Base-by-base conservation (phyloP, 2,329 filamentous ascomycete genomes). In the Lizonia empirigonia region DNA sequence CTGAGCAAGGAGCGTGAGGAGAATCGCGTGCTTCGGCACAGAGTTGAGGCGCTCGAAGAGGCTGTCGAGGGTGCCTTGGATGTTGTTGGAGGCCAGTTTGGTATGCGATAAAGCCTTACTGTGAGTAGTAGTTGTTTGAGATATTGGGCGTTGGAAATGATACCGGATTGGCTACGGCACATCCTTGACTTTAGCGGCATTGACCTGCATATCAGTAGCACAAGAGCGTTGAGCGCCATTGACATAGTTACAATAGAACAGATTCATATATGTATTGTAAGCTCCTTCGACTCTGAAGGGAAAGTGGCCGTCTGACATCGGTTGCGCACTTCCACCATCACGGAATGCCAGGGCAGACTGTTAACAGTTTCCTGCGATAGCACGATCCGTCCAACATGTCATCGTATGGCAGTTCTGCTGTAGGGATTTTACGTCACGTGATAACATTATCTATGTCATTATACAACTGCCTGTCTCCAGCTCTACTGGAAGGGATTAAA, bases 61-160 rank as follows among this genome's bases (percentile, higher is more conserved):
- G 78, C 78, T 16, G 74, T 85, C 40, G 82, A 86, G 46, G 78
- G 81, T 33, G 82, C 80, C 40, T 74, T 86, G 56, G 78, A 80
- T 51, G 71, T 84, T 41, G 79, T 84, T 34, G 62, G 65, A 51
- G 70, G 71, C 27, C 67, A 66, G 23, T 70, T 63, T 64, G 62
- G 32, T 7, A 27, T 38, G 49, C 33, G 26, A 19, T 52, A 19
- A 51, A 18, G 18, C 23, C 15, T 7, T 15, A 32, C n/a, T 20
- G 16, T n/a, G n/a, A n/a, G n/a, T n/a, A n/a, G 24, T 7, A 1
- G n/a, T 7, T 13, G 7, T 30, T 34, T 22, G 29, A 16, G n/a
- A 20, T 7, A 27, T 34, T 18, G 30, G 18, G 24, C n/a, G 34
- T 45, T 40, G 19, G 15, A 27, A 20, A 51, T 45, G 32, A 42